These are phyloP conservation scores for Xylaria cubensis DNA, from an alignment of 495 filamentous ascomycete genomes.

Conservation along the genomic window DNA sequence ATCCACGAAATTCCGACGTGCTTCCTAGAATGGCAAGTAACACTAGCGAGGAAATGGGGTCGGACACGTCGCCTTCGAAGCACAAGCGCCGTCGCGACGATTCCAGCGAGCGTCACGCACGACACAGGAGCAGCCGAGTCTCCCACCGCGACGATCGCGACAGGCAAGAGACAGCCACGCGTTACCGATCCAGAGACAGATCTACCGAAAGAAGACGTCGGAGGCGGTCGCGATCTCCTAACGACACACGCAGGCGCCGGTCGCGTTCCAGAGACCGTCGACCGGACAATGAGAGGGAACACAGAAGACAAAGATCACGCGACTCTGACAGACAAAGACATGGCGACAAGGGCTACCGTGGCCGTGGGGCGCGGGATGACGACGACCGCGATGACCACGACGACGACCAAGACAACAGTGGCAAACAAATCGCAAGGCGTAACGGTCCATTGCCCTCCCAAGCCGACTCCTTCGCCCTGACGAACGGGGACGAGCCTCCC, in stretches of 20 bases:
- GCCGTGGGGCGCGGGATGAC: constrained; percentile 31
- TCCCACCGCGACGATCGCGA: constrained; percentile 34
- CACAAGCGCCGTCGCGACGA: constrained; percentile 23
- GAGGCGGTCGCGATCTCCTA: constrained; percentile 48
- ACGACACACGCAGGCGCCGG: constrained; percentile 38
- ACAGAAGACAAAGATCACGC: constrained; percentile 27
- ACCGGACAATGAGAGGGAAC: constrained; percentile 29
- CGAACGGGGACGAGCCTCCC: constrained; percentile 54
- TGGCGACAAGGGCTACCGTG: constrained; percentile 26
- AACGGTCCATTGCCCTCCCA: constrained; percentile 73
- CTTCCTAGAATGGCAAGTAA: constrained; percentile 3
- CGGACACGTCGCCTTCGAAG: constrained; percentile 15
- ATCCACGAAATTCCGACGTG: not conserved
- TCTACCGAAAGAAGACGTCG: constrained; percentile 28
- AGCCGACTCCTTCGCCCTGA: constrained; percentile 67
- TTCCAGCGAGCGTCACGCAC: constrained; percentile 33
- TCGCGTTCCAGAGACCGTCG: constrained; percentile 41
- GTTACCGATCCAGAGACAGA: constrained; percentile 39
- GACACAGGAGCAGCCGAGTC: constrained; percentile 30
- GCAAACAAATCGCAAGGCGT: constrained; percentile 44
- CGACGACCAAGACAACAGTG: constrained; percentile 28
- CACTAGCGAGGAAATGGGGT: constrained; percentile 19
- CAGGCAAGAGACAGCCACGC: constrained; percentile 32
- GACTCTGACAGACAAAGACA: constrained; percentile 32
- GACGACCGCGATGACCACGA: constrained; percentile 25